Conservation (phyloP, 257 asterid genomes). For the Solanum tarapatanum region DNA sequence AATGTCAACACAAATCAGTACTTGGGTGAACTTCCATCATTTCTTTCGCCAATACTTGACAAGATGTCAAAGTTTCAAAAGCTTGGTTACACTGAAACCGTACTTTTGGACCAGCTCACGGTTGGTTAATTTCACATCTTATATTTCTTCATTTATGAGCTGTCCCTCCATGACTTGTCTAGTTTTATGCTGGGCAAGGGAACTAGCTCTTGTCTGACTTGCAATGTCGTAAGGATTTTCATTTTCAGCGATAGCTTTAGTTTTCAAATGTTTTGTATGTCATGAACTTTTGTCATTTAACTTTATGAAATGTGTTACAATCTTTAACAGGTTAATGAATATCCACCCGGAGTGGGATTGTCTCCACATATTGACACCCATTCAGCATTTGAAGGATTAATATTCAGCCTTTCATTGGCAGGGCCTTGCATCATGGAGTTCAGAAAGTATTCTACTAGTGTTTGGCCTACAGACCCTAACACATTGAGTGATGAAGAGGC, state of each 20-base stretch:
- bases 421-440: conserved; percentile 98
- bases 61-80: conserved; percentile 41
- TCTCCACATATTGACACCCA: conserved; percentile 97
- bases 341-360: conserved; percentile 87
- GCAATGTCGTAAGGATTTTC: not conserved
- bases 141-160: not conserved
- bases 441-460: conserved; percentile 57
- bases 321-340: conserved; percentile 80
- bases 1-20: conserved; percentile 64
- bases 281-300: not conserved
- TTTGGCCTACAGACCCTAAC: conserved; percentile 37
- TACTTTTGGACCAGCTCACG: conserved; percentile 68
- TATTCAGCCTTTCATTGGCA: conserved; percentile 89
- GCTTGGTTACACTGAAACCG: conserved; percentile 26
- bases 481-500: conserved; percentile 26
- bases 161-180: not conserved
- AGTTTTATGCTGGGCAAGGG: not conserved
- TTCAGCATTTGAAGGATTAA: conserved; percentile 83
- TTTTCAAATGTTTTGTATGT: not conserved
- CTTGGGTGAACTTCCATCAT: conserved; percentile 82
- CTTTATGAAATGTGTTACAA: not conserved
- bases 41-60: conserved; percentile 49
- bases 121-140: conserved; percentile 25
- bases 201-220: not conserved
- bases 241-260: not conserved